Conservation (phyloP, 805 yeast genomes). For the Saccharomyces kudriavzevii region DNA sequence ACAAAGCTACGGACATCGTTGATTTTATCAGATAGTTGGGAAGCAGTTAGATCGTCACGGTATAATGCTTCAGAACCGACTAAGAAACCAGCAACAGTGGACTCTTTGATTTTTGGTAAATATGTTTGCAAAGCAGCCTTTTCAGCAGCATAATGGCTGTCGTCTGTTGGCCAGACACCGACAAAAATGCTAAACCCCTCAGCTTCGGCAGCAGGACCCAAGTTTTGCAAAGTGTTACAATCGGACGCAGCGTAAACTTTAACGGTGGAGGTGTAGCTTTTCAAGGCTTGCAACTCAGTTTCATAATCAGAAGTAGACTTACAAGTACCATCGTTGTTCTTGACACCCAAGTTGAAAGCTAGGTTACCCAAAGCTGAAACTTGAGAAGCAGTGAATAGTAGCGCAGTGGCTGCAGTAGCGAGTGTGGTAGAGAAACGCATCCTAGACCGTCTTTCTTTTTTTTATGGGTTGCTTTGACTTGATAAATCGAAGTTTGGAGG, state of each 20-base stretch:
- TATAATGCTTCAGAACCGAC: conserved; percentile 96
- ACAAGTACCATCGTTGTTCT: conserved; percentile 67
- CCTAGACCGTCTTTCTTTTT: neutral
- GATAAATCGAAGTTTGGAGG: neutral
- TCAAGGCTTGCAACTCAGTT: conserved; percentile 54
- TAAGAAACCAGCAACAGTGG: conserved; percentile 64
- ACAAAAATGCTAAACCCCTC: conserved; percentile 69
- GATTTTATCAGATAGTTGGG: conserved; percentile 63
- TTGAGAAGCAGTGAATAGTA: conserved; percentile 35
- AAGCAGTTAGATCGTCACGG: conserved; percentile 77
- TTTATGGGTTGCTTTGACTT: neutral
- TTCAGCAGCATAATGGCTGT: conserved; percentile 66
- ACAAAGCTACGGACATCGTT: conserved; percentile 52
- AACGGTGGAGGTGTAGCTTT: conserved; percentile 53
- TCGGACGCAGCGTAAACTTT: conserved; percentile 91
- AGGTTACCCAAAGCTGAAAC: conserved; percentile 59
- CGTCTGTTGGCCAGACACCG: conserved; percentile 94
- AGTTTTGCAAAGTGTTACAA: conserved; percentile 76
- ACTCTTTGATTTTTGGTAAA: conserved; percentile 63
- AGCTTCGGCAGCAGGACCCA: conserved; percentile 80
- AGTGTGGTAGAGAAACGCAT: conserved; percentile 32
- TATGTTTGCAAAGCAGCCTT: conserved; percentile 58
- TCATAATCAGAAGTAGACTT: conserved; percentile 65
- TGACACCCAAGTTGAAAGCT: conserved; percentile 82
- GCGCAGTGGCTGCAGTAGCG: conserved; percentile 38